Evolutionary conservation across 495 filamentous ascomycete species (phyloP).

Genomic region (Penicillium atrosanguineum): DNA sequence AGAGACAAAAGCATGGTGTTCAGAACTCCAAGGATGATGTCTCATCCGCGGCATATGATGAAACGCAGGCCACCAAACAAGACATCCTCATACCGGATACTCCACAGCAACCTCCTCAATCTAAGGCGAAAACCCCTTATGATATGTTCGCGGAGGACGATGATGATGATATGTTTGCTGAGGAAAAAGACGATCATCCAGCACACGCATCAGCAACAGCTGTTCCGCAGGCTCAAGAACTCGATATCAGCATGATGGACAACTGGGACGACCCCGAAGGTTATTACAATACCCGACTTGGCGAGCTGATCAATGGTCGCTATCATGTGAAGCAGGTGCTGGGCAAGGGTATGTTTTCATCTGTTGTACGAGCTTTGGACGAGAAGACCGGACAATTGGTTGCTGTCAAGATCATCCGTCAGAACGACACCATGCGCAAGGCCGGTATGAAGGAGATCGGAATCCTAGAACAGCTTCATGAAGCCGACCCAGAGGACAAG

Average conservation of each 20-base stretch:
- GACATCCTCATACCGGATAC: constrained; percentile 54
- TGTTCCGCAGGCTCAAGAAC: constrained; percentile 58
- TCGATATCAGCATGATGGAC: constrained; percentile 82
- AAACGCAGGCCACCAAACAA: constrained; percentile 55
- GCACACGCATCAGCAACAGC: constrained; percentile 45
- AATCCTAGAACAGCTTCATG: constrained; percentile 79
- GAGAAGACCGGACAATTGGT: constrained; percentile 66
- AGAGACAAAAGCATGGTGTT: constrained; percentile 64
- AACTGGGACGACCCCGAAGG: constrained; percentile 93
- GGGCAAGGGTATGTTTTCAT: constrained; percentile 95
- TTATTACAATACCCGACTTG: constrained; percentile 88
- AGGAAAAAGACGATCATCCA: constrained; percentile 49
- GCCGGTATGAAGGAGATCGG: constrained; percentile 93
- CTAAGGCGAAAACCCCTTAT: constrained; percentile 59
- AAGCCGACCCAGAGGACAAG: constrained; percentile 83
- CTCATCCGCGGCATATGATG: constrained; percentile 59
- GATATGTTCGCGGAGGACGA: constrained; percentile 97
- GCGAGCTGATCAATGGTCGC: constrained; percentile 81
- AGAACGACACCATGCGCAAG: constrained; percentile 90
- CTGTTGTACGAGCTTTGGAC: constrained; percentile 89
- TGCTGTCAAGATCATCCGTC: constrained; percentile 91
- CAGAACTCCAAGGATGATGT: constrained; percentile 56
- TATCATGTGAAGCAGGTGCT: constrained; percentile 85
- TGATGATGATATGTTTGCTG: constrained; percentile 87
- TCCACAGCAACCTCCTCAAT: constrained; percentile 31